Evolutionary conservation across 2,329 filamentous ascomycete genomes (phyloP), one percentile per base, ranked within the genome.

Genomic region (Mollisia scopiformis): DNA sequence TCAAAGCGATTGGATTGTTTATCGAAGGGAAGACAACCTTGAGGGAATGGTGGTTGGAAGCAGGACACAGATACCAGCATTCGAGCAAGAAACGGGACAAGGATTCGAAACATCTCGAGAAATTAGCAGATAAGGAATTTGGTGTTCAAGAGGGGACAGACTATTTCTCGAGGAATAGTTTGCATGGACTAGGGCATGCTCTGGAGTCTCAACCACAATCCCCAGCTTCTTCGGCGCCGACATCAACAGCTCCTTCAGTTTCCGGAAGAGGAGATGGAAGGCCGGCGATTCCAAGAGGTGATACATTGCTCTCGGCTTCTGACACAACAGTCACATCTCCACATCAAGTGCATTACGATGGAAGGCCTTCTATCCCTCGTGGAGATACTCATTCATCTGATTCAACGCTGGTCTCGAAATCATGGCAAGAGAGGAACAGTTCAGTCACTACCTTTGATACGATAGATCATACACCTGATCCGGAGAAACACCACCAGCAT

Each of bases 1-100:
- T 81, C 41, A 78, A 81, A 16, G 83, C 83, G 0, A 73, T 87
- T 11, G 82, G 80, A 2, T 76, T 77, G 19, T 86, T 85, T 57
- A 81, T 84, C 6, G 82, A 84, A 59, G 80, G 80, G 5, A 81
- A 77, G 58, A 79, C 77, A 3, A 73, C 66, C n/a, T 47, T 73
- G 46, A 62, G 70, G 50, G 71, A 73, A 28, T 71, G 69, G 70
- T 72, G 70, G 71, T 21, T 71, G 6, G 61, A 69, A 31, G 58
- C 54, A 37, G 69, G 69, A 10, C 66, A 69, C 52, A 67, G 63
- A 41, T 60, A 58, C 39, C 66, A 71, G 49, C 52, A 63, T 19
- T 37, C 61, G 13, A 47, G 41, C 2, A 61, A 62, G 30, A 68
- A 68, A 55, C 55, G 63, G 5, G 47, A 28, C 5, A 59, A 49